Conservation (phyloP, 2,329 filamentous ascomycete species). For the Sporothrix brunneoviolacea region DNA sequence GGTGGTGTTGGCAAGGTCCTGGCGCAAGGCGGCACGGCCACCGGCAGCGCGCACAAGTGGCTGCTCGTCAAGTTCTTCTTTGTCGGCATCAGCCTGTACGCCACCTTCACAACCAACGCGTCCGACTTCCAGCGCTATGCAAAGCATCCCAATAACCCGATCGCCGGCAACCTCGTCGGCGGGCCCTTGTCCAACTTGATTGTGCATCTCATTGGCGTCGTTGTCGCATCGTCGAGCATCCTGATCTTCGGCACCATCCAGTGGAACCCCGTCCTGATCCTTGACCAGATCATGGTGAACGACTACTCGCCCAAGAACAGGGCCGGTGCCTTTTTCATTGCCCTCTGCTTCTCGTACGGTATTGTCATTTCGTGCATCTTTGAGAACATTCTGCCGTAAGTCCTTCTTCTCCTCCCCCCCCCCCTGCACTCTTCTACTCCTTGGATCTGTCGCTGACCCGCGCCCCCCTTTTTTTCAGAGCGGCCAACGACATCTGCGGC, state of each 20-base stretch:
- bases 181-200: constrained; percentile 34
- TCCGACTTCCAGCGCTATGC: constrained; percentile 40
- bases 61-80: constrained; percentile 32
- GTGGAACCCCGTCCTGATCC: background rate
- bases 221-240: constrained; percentile 12
- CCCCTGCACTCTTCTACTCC: too few relatives aligned
- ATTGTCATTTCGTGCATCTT: constrained; percentile 12
- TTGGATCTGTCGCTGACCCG: too few relatives aligned
- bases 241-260: constrained; percentile 11
- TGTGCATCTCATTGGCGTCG: constrained; percentile 31
- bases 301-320: background rate
- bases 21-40: constrained; percentile 23
- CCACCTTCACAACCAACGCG: constrained; percentile 34
- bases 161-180: constrained; percentile 34
- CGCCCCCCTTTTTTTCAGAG: too few relatives aligned
- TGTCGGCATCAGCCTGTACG: constrained; percentile 29
- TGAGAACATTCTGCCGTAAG: constrained; percentile 18
- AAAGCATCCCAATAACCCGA: constrained; percentile 31
- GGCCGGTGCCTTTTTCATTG: background rate
- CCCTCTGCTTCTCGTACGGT: constrained; percentile 2
- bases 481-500: constrained; percentile 26
- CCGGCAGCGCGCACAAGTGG: constrained; percentile 30
- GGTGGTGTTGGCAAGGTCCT: constrained; percentile 20
- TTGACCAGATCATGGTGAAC: background rate
- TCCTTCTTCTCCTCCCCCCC: too few relatives aligned